A percentile compares a stretch with the other conserved stretches of the same genome.
Evolutionary conservation across 345 rosid species (phyloP).

Genomic region (Populus simonii): DNA sequence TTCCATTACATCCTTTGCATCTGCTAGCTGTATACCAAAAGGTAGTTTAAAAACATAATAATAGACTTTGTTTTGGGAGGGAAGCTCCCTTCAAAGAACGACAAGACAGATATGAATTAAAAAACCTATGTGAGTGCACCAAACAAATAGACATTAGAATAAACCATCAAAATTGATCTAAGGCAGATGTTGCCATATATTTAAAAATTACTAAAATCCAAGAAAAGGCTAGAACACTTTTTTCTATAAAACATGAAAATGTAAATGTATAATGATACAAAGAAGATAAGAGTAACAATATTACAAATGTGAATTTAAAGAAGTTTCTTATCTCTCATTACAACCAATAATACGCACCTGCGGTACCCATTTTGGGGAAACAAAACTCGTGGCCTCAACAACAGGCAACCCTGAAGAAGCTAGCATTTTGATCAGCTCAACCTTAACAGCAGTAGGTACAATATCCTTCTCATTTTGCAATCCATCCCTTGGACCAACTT

Average conservation of each 20-base stretch:
- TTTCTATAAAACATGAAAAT: too few species aligned
- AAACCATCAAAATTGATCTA: too few species aligned
- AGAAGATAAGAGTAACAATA: neutral
- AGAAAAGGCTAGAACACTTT: too few species aligned
- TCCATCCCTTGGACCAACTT: conserved; percentile 79
- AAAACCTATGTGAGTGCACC: too few species aligned
- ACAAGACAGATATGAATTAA: too few species aligned
- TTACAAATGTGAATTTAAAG: neutral
- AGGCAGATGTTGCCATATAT: too few species aligned
- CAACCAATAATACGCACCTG: conserved; percentile 34
- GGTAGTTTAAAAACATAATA: neutral
- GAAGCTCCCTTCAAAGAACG: too few species aligned
- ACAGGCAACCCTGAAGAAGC: conserved; percentile 59
- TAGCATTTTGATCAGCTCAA: conserved; percentile 56
- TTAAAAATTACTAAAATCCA: too few species aligned
- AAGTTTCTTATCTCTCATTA: too few species aligned
- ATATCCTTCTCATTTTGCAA: conserved; percentile 62
- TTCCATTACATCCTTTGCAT: conserved; percentile 70
- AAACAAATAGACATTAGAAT: too few species aligned
- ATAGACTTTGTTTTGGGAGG: too few species aligned
- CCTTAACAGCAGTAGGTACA: conserved; percentile 51
- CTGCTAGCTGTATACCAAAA: conserved; percentile 45
- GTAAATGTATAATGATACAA: too few species aligned
- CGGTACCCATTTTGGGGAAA: conserved; percentile 83
- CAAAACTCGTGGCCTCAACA: conserved; percentile 78